phyloP scores from a whole-genome alignment of 2,329 filamentous ascomycete species.

The Aspergillus hiratsukae region DNA sequence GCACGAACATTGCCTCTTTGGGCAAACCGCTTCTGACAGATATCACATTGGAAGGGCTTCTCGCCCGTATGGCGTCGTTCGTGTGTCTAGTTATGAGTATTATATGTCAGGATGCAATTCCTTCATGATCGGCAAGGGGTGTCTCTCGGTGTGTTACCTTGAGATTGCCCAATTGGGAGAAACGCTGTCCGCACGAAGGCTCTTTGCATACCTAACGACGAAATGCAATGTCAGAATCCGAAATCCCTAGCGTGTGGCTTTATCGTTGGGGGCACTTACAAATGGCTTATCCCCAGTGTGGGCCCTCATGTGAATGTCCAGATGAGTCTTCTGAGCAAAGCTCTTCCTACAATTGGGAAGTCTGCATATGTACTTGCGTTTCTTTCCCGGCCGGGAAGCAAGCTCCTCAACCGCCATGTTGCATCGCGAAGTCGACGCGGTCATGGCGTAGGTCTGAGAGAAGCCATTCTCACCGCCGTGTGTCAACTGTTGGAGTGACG shows the following conservation, averaged over 20 bases:
- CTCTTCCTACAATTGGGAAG: constrained; percentile 71
- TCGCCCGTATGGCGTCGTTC: constrained; percentile 83
- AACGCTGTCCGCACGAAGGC: constrained; percentile 68
- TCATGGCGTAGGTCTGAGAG: constrained; percentile 19
- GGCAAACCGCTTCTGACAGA: constrained; percentile 77
- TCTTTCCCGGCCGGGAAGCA: constrained; percentile 34
- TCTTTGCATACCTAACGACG: constrained; percentile 59
- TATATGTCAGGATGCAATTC: background rate
- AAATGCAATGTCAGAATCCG: constrained; percentile 2
- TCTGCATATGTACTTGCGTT: constrained; percentile 68
- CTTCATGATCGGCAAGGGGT: background rate
- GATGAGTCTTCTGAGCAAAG: constrained; percentile 88
- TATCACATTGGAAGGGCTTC: constrained; percentile 73
- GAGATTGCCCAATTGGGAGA: constrained; percentile 86
- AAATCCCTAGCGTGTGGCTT: background rate
- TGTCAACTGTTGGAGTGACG: constrained; percentile 33
- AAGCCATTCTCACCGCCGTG: constrained; percentile 19
- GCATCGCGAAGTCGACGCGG: constrained; percentile 16
- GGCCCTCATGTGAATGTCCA: constrained; percentile 81
- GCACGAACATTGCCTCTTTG: constrained; percentile 81
- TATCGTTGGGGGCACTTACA: constrained; percentile 50
- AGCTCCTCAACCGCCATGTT: constrained; percentile 30
- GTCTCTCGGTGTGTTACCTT: constrained; percentile 53
- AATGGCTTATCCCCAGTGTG: constrained; percentile 91
- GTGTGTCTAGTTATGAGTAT: constrained; percentile 60